Evolutionary conservation across 768 basidiomycete species (phyloP), one percentile per base, ranked within the genome.

Genomic region (Coprinopsis marcescibilis): DNA sequence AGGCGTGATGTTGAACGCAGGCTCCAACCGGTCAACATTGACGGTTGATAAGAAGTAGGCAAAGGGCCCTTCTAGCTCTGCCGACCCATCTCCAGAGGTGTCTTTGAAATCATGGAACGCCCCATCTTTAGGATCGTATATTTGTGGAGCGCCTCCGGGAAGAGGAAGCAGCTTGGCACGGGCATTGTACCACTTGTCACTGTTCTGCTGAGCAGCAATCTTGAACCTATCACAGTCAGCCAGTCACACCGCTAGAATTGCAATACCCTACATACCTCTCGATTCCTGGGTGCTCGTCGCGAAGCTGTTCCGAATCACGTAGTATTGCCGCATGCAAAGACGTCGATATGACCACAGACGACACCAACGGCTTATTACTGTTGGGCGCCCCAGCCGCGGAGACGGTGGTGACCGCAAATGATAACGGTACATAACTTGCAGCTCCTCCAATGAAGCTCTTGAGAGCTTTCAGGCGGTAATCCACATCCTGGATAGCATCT

Each of bases 331-430:
- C 91, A 64, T 96, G 93, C 26, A 95, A 69, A 3, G 83, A 73
- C 12, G 88, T 87, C 10, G 93, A 97, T 4, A 83, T 77, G 37
- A 97, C 94, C 51, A 98, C 89, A 26, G 78, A 68, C n/a, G 92
- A 85, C n/a, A 65, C 39, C 30, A 56, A 46, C 6, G 55, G 55
- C 8, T 65, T 50, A 13, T 30, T 55, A 29, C 46, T 54, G 24
- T 54, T 57, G 32, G 59, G 43, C 26, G 46, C 50, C 1, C 62
- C 65, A 32, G 69, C 57, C 13, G 63, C 56, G 11, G 61, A 60
- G 46, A 79, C 56, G 13, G 68, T 73, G 29, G 80, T 77, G 48
- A 72, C 67, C 2, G 81, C 78, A 42, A 88, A 60, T 29, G 75
- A 71, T 34, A 89, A 65, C 1, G 72, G 76, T 19, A 61, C 62